Evolutionary conservation across 768 basidiomycete species (phyloP), one percentile per base, ranked within the genome.

Genomic region (Serendipita sp.): DNA sequence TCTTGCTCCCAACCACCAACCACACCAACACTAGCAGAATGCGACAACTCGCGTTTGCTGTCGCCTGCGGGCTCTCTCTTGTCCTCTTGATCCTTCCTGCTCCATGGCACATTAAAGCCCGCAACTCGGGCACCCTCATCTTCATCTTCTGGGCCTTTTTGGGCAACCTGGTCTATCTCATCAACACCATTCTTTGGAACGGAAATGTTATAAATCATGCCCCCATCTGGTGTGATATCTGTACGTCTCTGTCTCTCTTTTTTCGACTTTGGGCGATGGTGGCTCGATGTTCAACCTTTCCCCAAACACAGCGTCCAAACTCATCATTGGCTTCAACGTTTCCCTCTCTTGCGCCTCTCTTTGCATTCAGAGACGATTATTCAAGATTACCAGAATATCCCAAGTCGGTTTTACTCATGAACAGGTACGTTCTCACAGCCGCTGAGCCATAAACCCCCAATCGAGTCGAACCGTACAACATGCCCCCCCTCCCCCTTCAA

Each of bases 161-260:
- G 11, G 68, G 71, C 0, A 73, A 75, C 56, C 66, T 84, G 4
- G 72, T 74, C n/a, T 68, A 70, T n/a, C 78, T 80, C 64, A 74
- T 90, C 68, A 86, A 91, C 74, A 79, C 83, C 2, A 74, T 89
- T 45, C 70, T 90, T 10, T 92, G 90, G 90, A 76, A 76, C 65
- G 75, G 79, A 28, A 85, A 80, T 69, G 78, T 78, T 10, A 75
- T 70, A 5, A 73, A 81, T 66, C 63, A 28, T 16, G 74, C 77
- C 0, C 82, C 81, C 0, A 73, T 83, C 2, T 86, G 83, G 82
- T 86, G 85, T 67, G 85, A 86, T 64, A 85, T 87, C 15, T 73
- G 85, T 86, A 47, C 48, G 78, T 67, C 7, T 63, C 74, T 70
- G 15, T 44, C 23, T 16, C 28, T 3, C 5, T 5, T 5, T 2